Evolutionary conservation across 2,329 filamentous ascomycete genomes (phyloP), one percentile per base, ranked within the genome.

Genomic region (Penicillium decumbens): DNA sequence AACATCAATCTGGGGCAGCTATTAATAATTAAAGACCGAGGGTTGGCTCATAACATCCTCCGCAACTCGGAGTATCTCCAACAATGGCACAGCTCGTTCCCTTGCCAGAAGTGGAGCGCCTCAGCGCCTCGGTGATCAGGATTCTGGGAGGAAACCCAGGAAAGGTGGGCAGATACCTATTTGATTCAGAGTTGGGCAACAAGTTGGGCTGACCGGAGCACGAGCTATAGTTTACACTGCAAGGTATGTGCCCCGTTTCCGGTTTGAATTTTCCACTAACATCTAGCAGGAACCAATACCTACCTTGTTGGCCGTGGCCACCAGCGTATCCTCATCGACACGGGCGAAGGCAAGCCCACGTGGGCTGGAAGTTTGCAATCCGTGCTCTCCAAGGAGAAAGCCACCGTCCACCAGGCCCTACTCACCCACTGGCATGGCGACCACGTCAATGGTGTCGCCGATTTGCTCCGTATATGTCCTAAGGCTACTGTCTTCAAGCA

Each of bases 391-490:
- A 72, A 81, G 23, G 88, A 95, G 66, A 78, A 83, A 23, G 85
- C 86, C 18, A 80, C 76, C 0, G 75, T 97, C 23, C 76, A 81
- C n/a, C 74, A 77, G 15, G 83, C 84, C 0, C 76, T 98, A 20
- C 76, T 98, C 42, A 95, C 91, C 0, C 93, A 98, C 69, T 95
- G 91, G 89, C 93, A 98, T 65, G 80, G 75, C 37, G 93, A 98
- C 65, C 93, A 98, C 65, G 79, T 84, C 6, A 81, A 84, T 23
- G 93, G 93, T 6, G 80, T 96, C 23, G 66, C 73, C 2, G 83
- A 95, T 60, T 75, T 96, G 1, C 73, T 84, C 15, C 69, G 72
- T 12, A 65, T 85, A 23, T 87, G 77, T n/a, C 85, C 88, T 0
- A 65, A 77, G 15, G 82, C 80, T 6, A 74, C 74, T 20, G 70